A percentile compares a stretch with the other conserved stretches of the same genome.
Conservation (phyloP, 495 filamentous ascomycete species). For the Lophiotrema nucula region DNA sequence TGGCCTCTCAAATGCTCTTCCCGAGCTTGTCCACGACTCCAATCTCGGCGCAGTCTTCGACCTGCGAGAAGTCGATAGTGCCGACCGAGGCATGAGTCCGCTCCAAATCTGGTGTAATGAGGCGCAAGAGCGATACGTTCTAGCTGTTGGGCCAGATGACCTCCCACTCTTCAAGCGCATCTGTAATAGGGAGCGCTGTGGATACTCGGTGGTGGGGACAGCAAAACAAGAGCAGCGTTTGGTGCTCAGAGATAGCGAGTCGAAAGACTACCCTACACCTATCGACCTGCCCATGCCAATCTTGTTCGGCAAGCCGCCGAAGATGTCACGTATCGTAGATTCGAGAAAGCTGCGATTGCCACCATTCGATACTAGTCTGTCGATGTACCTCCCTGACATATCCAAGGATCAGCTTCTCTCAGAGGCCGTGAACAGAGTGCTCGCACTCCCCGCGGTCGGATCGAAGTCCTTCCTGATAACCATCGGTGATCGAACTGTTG, state of each 20-base stretch:
- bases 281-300: constrained; percentile 91
- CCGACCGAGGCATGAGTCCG: constrained; percentile 87
- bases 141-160: constrained; percentile 73
- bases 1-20: constrained; percentile 88
- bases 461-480: constrained; percentile 97
- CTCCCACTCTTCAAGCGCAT: constrained; percentile 84
- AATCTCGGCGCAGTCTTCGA: constrained; percentile 86
- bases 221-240: constrained; percentile 70
- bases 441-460: constrained; percentile 82
- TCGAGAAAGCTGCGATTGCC: constrained; percentile 68
- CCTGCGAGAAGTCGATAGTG: constrained; percentile 84
- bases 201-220: constrained; percentile 87
- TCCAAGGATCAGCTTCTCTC: constrained; percentile 65
- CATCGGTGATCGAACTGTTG: constrained; percentile 88
- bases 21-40: constrained; percentile 88
- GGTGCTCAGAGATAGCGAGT: constrained; percentile 78
- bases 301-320: constrained; percentile 87
- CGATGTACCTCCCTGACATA: constrained; percentile 60
- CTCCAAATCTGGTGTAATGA: constrained; percentile 97
- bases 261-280: constrained; percentile 68
- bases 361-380: constrained; percentile 67
- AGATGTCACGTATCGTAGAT: constrained; percentile 75
- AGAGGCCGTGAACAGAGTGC: constrained; percentile 75
- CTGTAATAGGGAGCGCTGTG: constrained; percentile 82
- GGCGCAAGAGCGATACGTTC: constrained; percentile 91